phyloP scores from a whole-genome alignment of 306 rosid species.

The Cyclanthera cordifolia region DNA sequence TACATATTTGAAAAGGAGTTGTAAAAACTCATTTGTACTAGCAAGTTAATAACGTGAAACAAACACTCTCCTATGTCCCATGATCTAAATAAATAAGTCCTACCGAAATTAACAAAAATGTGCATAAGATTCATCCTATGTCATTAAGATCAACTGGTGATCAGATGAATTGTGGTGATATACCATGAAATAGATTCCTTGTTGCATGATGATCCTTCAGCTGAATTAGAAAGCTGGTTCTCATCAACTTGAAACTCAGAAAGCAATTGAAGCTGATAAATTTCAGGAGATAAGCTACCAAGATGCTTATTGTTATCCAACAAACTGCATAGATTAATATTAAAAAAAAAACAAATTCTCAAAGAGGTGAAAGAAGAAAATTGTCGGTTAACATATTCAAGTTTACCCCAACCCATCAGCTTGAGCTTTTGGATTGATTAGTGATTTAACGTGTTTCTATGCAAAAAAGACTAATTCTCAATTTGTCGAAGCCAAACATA shows the following conservation, averaged over 20 bases:
- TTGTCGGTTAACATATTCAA: no score
- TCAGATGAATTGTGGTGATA: slow-evolving; percentile 18
- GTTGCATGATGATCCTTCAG: slow-evolving; percentile 29
- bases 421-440: no score
- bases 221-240: slow-evolving; percentile 29
- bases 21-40: no score
- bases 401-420: no score
- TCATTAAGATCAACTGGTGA: background rate
- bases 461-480: slow-evolving; percentile 1
- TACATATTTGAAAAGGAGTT: no score
- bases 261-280: slow-evolving; percentile 33
- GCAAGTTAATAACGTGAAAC: no score
- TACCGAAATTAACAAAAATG: background rate
- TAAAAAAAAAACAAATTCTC: slow-evolving; percentile 14
- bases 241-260: slow-evolving; percentile 77
- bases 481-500: slow-evolving; percentile 33
- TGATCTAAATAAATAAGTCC: background rate
- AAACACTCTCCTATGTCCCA: no score
- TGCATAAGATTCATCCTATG: background rate
- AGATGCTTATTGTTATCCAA: slow-evolving; percentile 70
- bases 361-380: background rate
- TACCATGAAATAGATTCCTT: slow-evolving; percentile 36
- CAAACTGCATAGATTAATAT: slow-evolving; percentile 37
- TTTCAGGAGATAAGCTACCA: slow-evolving; percentile 49
- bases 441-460: no score